Evolutionary conservation across 768 basidiomycete genomes (phyloP).

Genomic region (Gymnopilus junonius): DNA sequence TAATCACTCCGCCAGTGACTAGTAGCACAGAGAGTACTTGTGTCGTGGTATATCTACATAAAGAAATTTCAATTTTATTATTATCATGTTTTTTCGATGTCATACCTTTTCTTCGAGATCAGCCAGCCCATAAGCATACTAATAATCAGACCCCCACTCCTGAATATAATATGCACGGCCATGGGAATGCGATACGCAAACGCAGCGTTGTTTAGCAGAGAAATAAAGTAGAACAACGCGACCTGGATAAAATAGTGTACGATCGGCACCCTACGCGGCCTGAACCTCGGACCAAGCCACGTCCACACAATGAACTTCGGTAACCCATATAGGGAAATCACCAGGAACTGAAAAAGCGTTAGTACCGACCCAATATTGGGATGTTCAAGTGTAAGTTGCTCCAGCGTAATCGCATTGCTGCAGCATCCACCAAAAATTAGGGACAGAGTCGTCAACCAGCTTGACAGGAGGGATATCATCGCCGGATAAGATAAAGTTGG

Average conservation of each 20-base stretch:
- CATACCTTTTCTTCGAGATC: constrained; percentile 65
- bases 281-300: constrained; percentile 55
- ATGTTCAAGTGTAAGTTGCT: constrained; percentile 69
- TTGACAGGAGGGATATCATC: constrained; percentile 24
- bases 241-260: constrained; percentile 80
- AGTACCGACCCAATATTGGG: constrained; percentile 81
- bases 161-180: constrained; percentile 92
- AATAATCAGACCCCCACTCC: constrained; percentile 85
- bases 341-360: constrained; percentile 85
- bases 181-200: constrained; percentile 89
- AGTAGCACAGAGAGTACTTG: constrained; percentile 81
- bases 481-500: not conserved
- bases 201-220: constrained; percentile 88
- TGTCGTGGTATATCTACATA: constrained; percentile 21
- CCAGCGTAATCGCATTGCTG: constrained; percentile 81
- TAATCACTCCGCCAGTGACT: constrained; percentile 77
- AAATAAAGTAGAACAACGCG: constrained; percentile 76
- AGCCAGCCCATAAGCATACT: constrained; percentile 83
- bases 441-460: constrained; percentile 68
- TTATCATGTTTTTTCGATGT: constrained; percentile 9
- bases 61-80: not conserved
- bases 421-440: constrained; percentile 94
- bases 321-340: constrained; percentile 77
- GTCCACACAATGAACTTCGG: constrained; percentile 63
- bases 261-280: constrained; percentile 71